A percentile compares a stretch with the other conserved stretches of the same genome.
These are phyloP conservation scores for Fusarium oxysporum DNA, from an alignment of 2,329 filamentous ascomycete species.

Conservation along the genomic window DNA sequence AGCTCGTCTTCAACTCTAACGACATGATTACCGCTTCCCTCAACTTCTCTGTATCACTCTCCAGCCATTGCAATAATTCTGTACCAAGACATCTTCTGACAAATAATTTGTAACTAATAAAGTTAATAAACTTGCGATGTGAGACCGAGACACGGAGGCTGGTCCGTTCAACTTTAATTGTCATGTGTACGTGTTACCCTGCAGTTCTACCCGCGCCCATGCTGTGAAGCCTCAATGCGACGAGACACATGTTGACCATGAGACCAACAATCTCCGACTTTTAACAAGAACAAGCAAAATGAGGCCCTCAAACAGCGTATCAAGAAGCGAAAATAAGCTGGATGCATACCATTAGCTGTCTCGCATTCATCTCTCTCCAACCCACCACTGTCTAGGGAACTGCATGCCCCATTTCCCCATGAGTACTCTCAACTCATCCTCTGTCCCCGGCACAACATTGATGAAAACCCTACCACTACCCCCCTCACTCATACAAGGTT, in stretches of 20 bases:
- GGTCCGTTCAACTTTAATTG: not conserved
- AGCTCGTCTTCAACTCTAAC: too few species aligned
- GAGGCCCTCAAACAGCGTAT: not conserved
- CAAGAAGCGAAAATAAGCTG: not conserved
- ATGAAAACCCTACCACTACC: conserved; percentile 50
- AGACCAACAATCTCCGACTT: not conserved
- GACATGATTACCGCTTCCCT: too few species aligned
- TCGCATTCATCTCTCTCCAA: not conserved
- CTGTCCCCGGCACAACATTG: conserved; percentile 53
- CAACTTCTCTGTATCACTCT: not conserved
- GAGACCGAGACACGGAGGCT: not conserved
- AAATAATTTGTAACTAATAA: too few species aligned
- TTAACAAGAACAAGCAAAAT: not conserved
- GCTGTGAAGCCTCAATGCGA: not conserved
- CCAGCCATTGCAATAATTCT: not conserved
- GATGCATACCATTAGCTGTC: not conserved
- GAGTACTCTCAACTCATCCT: conserved; percentile 49
- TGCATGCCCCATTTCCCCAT: conserved; percentile 53
- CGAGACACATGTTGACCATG: not conserved
- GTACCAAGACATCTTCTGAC: not conserved
- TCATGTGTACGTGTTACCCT: not conserved
- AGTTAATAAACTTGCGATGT: not conserved
- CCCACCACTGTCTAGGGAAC: conserved; percentile 51
- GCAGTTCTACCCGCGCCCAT: not conserved
- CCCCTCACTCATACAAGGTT: conserved; percentile 50